A percentile compares a stretch with the other conserved stretches of the same genome.
Evolutionary conservation across 257 asterid species (phyloP).

Genomic region (Scutellaria barbata): DNA sequence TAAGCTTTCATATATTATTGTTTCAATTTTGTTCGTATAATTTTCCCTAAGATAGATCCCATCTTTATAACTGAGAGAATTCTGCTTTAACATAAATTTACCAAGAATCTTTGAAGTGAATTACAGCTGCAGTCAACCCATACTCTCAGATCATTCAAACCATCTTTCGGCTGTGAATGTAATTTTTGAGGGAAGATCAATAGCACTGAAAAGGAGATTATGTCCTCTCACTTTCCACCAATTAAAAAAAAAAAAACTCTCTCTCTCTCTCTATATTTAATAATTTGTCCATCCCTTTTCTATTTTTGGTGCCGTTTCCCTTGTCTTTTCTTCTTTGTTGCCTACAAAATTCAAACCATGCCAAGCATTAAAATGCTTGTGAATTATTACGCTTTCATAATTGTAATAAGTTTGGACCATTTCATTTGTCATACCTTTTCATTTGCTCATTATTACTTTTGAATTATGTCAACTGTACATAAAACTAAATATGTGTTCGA

Average conservation of each 20-base stretch:
- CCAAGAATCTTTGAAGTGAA: slow-evolving; percentile 28
- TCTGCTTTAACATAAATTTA: too few relatives aligned
- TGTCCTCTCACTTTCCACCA: slow-evolving; percentile 16
- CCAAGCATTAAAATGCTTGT: not conserved
- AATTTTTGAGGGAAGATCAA: not conserved
- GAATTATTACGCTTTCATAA: not conserved
- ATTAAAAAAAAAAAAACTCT: not conserved
- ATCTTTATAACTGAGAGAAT: too few relatives aligned
- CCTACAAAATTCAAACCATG: slow-evolving; percentile 13
- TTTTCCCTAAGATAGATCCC: too few relatives aligned
- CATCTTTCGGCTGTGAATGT: slow-evolving; percentile 18
- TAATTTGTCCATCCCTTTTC: not conserved
- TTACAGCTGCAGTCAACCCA: slow-evolving; percentile 37
- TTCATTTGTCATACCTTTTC: not conserved
- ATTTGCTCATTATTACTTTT: not conserved
- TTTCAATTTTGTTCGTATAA: too few relatives aligned
- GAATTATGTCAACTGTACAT: not conserved
- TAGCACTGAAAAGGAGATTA: slow-evolving; percentile 24
- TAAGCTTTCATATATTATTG: too few relatives aligned
- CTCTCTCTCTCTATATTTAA: not conserved
- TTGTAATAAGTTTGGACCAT: slow-evolving; percentile 6
- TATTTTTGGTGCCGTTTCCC: not conserved
- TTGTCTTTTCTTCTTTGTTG: not conserved
- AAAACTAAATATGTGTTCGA: too few relatives aligned
- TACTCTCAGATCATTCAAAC: slow-evolving; percentile 8